Conservation (phyloP, 129 eudicot species). For the Flaveria linearis region DNA sequence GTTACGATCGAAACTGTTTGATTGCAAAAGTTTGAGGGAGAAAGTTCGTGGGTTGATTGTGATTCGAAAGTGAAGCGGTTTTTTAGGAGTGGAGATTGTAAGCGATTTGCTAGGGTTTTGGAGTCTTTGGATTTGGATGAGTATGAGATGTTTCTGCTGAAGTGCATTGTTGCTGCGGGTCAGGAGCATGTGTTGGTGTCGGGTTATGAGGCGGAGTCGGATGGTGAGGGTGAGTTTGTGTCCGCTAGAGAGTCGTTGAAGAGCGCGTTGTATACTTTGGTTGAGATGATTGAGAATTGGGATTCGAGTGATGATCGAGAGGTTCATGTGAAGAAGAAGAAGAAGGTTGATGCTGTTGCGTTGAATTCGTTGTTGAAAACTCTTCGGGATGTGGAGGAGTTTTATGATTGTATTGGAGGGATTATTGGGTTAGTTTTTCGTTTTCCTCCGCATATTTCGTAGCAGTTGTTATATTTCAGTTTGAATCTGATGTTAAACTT, state of each 20-base stretch:
- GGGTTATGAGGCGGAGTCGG: constrained; percentile 36
- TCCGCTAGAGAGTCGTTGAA: constrained; percentile 60
- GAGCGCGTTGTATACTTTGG: constrained; percentile 71
- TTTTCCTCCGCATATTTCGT: not conserved
- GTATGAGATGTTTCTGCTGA: constrained; percentile 67
- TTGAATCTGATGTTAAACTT: not conserved
- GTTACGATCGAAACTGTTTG: constrained; percentile 40
- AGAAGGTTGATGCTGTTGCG: constrained; percentile 41
- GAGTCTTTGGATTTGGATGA: constrained; percentile 47
- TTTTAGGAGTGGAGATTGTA: constrained; percentile 18
- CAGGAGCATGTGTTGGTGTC: constrained; percentile 71
- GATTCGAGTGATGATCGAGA: constrained; percentile 43
- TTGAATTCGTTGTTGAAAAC: constrained; percentile 63
- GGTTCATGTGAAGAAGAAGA: constrained; percentile 25
- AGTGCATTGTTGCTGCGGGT: constrained; percentile 88
- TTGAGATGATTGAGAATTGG: constrained; percentile 81
- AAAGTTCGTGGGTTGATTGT: constrained; percentile 45
- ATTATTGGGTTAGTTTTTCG: constrained; percentile 74
- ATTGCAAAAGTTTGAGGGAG: constrained; percentile 30
- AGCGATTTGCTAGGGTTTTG: constrained; percentile 43
- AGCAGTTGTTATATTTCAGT: not conserved
- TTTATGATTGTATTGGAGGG: constrained; percentile 96
- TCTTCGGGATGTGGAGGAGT: constrained; percentile 69
- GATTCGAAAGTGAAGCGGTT: constrained; percentile 64
- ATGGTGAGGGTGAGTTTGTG: constrained; percentile 31